Evolutionary conservation across 2,329 filamentous ascomycete species (phyloP).

Genomic region (Fusarium bactridioides): DNA sequence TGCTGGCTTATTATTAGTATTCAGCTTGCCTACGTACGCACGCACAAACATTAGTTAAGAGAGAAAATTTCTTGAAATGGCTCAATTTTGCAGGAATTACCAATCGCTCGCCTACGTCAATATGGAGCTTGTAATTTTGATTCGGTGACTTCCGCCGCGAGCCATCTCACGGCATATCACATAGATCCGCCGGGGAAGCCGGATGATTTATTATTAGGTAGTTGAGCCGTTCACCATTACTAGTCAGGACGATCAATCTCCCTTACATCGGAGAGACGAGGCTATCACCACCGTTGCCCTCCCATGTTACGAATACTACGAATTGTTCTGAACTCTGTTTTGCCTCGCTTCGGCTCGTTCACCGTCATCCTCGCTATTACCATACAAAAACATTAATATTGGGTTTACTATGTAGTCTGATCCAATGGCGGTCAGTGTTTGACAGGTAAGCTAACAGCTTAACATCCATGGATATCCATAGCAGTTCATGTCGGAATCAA

Average conservation of each 20-base stretch:
- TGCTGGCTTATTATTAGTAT: conserved; percentile 4
- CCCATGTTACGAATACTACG: neutral
- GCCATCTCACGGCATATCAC: conserved; percentile 11
- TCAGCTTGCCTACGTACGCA: conserved; percentile 7
- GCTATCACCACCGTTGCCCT: conserved; percentile 19
- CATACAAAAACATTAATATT: neutral
- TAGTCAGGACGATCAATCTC: conserved; percentile 7
- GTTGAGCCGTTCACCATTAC: neutral
- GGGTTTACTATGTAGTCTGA: neutral
- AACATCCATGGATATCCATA: conserved; percentile 1
- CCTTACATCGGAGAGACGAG: conserved; percentile 20
- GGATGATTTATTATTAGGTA: conserved; percentile 4
- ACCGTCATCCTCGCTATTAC: neutral
- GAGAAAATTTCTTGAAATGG: neutral
- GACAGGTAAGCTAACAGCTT: neutral
- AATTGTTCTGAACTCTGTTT: conserved; percentile 23
- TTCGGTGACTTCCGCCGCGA: conserved; percentile 6
- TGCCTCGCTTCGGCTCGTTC: neutral
- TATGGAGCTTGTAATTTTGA: conserved; percentile 21
- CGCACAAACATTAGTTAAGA: neutral
- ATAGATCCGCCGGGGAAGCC: conserved; percentile 29
- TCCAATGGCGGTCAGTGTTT: conserved; percentile 15
- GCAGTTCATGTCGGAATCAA: neutral
- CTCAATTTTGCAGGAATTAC: conserved; percentile 27
- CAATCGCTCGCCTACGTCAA: conserved; percentile 20